Conservation (phyloP, 495 filamentous ascomycete genomes). For the Talaromyces nanjingensis region DNA sequence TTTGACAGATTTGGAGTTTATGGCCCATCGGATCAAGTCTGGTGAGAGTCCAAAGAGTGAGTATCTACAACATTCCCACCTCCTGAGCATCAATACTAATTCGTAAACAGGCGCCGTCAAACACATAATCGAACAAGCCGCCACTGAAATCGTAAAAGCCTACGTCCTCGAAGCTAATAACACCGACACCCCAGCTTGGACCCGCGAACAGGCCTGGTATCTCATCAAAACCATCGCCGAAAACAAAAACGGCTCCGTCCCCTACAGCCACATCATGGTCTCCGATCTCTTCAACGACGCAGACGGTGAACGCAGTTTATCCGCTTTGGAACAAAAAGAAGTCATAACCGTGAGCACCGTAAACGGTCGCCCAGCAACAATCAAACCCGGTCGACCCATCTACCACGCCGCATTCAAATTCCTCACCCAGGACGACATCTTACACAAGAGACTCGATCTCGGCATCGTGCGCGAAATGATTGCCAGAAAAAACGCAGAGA, state of each 20-base stretch:
- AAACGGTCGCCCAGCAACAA: constrained; percentile 66
- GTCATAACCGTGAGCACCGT: constrained; percentile 69
- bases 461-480: constrained; percentile 57
- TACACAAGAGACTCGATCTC: constrained; percentile 70
- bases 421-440: constrained; percentile 62
- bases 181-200: constrained; percentile 52
- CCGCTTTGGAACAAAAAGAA: constrained; percentile 77
- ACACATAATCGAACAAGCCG: constrained; percentile 81
- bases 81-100: constrained; percentile 12
- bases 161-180: constrained; percentile 60
- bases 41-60: constrained; percentile 72
- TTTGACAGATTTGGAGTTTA: constrained; percentile 87
- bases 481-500: constrained; percentile 63
- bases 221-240: constrained; percentile 67
- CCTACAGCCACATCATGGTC: constrained; percentile 79
- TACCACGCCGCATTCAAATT: constrained; percentile 74
- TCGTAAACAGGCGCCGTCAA: constrained; percentile 57
- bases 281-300: constrained; percentile 57
- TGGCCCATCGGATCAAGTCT: constrained; percentile 81
- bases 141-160: constrained; percentile 88
- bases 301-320: constrained; percentile 63
- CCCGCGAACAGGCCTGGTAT: constrained; percentile 80
- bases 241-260: constrained; percentile 44
- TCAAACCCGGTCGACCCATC: constrained; percentile 81
- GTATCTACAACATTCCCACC: constrained; percentile 8